phyloP scores from a whole-genome alignment of 169 alveolate genomes.

The Babesia sp. region DNA sequence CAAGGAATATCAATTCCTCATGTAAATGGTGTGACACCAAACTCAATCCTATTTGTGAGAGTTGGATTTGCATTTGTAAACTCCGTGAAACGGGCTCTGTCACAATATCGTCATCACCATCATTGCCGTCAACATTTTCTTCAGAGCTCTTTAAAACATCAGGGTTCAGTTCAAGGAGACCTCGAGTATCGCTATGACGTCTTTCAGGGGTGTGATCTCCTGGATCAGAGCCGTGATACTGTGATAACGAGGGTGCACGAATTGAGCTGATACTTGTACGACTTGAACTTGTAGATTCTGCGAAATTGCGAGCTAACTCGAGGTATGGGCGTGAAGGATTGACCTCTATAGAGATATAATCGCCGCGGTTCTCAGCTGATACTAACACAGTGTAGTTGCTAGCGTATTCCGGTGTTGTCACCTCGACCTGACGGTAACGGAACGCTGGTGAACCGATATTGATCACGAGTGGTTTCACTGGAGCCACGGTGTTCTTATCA shows the following conservation, averaged over 20 bases:
- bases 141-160: slow-evolving; percentile 19
- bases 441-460: slow-evolving; percentile 69
- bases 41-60: slow-evolving; percentile 80
- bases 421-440: slow-evolving; percentile 47
- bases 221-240: not conserved
- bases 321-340: slow-evolving; percentile 28
- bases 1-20: slow-evolving; percentile 83
- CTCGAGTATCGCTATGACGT: not conserved
- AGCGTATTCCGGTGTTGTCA: slow-evolving; percentile 45
- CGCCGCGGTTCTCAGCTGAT: slow-evolving; percentile 72
- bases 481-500: slow-evolving; percentile 78
- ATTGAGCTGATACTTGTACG: not conserved
- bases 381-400: slow-evolving; percentile 19
- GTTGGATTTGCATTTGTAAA: slow-evolving; percentile 58
- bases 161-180: slow-evolving; percentile 2
- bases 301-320: slow-evolving; percentile 2
- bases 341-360: slow-evolving; percentile 56
- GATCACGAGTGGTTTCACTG: slow-evolving; percentile 78
- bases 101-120: slow-evolving; percentile 13
- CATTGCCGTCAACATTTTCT: slow-evolving; percentile 15
- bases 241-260: not conserved
- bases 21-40: slow-evolving; percentile 76
- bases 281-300: not conserved
- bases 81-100: slow-evolving; percentile 25
- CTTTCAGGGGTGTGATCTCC: slow-evolving; percentile 15